These are phyloP conservation scores for Fusarium goolgardi DNA, from an alignment of 2,329 filamentous ascomycete species.

Conservation along the genomic window DNA sequence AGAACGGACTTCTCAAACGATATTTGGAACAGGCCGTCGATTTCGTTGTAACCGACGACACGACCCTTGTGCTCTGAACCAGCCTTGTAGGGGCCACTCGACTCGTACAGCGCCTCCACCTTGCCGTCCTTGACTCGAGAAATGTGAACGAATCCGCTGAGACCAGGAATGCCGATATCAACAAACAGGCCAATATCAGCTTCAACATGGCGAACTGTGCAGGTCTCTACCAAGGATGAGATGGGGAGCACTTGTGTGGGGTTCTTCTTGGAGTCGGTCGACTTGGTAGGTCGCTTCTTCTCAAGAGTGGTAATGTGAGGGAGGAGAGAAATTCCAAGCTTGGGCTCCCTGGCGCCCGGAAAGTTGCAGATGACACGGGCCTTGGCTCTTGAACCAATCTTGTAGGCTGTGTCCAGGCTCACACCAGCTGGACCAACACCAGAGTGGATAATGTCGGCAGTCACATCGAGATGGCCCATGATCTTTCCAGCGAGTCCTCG, in stretches of 20 bases:
- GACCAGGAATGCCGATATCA: conserved; percentile 70
- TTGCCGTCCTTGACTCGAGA: conserved; percentile 92
- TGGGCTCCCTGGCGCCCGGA: conserved; percentile 79
- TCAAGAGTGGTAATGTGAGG: conserved; percentile 81
- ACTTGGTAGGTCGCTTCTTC: conserved; percentile 54
- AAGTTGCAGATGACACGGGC: conserved; percentile 90
- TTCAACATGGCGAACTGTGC: conserved; percentile 83
- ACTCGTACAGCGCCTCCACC: conserved; percentile 82
- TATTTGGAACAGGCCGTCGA: conserved; percentile 87
- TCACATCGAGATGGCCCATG: conserved; percentile 90
- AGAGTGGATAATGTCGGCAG: conserved; percentile 90
- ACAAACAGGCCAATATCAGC: conserved; percentile 84
- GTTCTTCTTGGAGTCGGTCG: conserved; percentile 54
- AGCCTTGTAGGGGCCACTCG: conserved; percentile 80
- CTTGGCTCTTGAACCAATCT: conserved; percentile 84
- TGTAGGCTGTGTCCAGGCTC: conserved; percentile 81
- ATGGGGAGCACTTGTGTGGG: conserved; percentile 73
- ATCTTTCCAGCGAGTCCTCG: conserved; percentile 89
- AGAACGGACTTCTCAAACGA: conserved; percentile 86
- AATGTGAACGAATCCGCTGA: conserved; percentile 93
- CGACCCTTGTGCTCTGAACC: conserved; percentile 84
- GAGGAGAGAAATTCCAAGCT: conserved; percentile 87
- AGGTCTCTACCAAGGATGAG: conserved; percentile 81
- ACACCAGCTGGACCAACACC: conserved; percentile 76
- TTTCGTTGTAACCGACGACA: conserved; percentile 84